These are phyloP conservation scores for Eucalyptus viminalis DNA, from an alignment of 345 rosid species.

Conservation along the genomic window DNA sequence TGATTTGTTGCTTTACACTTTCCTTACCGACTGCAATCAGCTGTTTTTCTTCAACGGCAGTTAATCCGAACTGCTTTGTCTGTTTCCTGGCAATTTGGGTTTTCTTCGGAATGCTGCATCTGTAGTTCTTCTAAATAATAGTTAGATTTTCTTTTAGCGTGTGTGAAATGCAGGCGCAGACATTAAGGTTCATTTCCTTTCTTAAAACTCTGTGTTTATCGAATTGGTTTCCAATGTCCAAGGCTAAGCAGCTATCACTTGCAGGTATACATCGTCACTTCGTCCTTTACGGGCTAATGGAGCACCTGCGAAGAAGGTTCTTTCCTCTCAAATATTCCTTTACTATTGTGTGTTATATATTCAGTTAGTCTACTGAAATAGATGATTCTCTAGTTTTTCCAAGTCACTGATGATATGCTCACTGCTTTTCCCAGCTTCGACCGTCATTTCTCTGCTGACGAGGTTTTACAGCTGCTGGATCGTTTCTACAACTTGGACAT, in stretches of 20 bases:
- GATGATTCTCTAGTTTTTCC: background rate
- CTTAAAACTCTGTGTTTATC: background rate
- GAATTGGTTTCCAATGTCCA: background rate
- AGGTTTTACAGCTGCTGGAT: conserved; percentile 84
- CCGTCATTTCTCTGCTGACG: conserved; percentile 74
- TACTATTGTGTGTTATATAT: background rate
- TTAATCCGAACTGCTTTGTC: background rate
- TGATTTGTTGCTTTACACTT: background rate
- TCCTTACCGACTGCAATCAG: background rate
- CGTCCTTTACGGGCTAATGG: conserved; percentile 90
- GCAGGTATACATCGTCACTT: conserved; percentile 95
- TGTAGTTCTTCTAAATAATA: background rate
- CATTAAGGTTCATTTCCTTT: background rate
- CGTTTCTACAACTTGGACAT: conserved; percentile 89
- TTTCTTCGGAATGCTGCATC: background rate
- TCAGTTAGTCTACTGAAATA: background rate
- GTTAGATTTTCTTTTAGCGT: background rate
- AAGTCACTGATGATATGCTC: background rate
- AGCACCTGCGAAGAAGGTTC: conserved; percentile 80
- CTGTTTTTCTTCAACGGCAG: background rate
- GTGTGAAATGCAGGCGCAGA: background rate
- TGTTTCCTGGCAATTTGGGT: background rate
- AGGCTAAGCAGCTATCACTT: background rate
- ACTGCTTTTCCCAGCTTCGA: conserved; percentile 48
- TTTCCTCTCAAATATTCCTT: background rate